Evolutionary conservation across 441 rosid species (phyloP).

Genomic region (Populus hybrid): DNA sequence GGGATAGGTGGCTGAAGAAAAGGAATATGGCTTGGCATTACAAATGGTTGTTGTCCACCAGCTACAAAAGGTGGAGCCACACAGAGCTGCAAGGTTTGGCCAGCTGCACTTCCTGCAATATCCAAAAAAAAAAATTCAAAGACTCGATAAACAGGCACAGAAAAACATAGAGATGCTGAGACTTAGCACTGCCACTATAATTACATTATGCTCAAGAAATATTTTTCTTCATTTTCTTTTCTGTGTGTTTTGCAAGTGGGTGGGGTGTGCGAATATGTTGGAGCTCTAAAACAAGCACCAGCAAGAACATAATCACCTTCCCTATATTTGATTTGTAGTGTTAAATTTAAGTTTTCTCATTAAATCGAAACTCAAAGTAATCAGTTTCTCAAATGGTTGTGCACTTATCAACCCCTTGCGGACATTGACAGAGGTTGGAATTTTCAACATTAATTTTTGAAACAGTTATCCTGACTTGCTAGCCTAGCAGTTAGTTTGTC

Average conservation of each 20-base stretch:
- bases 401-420: not conserved
- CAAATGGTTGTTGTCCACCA: slow-evolving; percentile 48
- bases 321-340: not conserved
- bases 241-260: not conserved
- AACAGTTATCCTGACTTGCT: not conserved
- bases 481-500: not conserved
- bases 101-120: slow-evolving; percentile 46
- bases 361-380: not conserved
- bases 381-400: not conserved
- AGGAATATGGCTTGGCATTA: slow-evolving; percentile 46
- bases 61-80: slow-evolving; percentile 46
- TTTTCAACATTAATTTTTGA: not conserved
- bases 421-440: not conserved
- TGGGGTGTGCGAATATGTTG: not conserved
- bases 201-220: not conserved
- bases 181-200: not conserved
- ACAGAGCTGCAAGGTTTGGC: slow-evolving; percentile 48
- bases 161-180: not conserved
- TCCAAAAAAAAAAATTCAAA: not conserved
- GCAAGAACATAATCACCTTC: not conserved
- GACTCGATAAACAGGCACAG: not conserved
- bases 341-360: not conserved
- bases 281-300: not conserved
- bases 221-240: not conserved
- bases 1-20: slow-evolving; percentile 57